Evolutionary conservation across 768 basidiomycete species (phyloP).

Genomic region (Suillus plorans): DNA sequence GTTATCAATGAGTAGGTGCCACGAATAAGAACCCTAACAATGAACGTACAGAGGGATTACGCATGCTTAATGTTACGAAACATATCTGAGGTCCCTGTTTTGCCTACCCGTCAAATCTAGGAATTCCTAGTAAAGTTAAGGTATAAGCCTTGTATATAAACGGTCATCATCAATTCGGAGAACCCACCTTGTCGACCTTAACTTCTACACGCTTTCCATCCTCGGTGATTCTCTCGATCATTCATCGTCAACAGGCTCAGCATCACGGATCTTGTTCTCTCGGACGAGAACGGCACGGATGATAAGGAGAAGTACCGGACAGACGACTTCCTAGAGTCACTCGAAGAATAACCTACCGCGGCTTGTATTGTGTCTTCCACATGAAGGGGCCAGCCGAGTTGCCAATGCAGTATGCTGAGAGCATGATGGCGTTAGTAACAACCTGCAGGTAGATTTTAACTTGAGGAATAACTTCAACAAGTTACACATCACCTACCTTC

Average conservation of each 20-base stretch:
- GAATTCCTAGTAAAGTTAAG: constrained; percentile 47
- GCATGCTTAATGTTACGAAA: constrained; percentile 39
- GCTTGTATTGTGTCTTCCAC: constrained; percentile 65
- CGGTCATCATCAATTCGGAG: no score
- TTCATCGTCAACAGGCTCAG: constrained; percentile 50
- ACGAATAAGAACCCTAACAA: not conserved
- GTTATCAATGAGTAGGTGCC: not conserved
- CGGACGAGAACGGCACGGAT: constrained; percentile 51
- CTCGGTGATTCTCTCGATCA: constrained; percentile 44
- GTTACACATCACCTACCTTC: constrained; percentile 32
- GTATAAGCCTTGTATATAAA: not conserved
- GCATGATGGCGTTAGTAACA: constrained; percentile 65
- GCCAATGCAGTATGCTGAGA: constrained; percentile 59
- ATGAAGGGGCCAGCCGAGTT: constrained; percentile 68
- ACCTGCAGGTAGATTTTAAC: not conserved
- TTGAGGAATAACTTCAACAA: not conserved
- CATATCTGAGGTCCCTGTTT: constrained; percentile 73
- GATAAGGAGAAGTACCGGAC: constrained; percentile 36
- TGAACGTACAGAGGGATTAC: not conserved
- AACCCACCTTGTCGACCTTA: constrained; percentile 58
- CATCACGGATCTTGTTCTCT: constrained; percentile 38
- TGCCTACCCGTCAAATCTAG: constrained; percentile 72
- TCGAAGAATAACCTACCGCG: constrained; percentile 38
- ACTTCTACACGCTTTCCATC: constrained; percentile 53
- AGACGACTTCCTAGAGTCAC: constrained; percentile 25